Base-by-base conservation (phyloP, 345 rosid genomes). In the Hibiscus syriacus region DNA sequence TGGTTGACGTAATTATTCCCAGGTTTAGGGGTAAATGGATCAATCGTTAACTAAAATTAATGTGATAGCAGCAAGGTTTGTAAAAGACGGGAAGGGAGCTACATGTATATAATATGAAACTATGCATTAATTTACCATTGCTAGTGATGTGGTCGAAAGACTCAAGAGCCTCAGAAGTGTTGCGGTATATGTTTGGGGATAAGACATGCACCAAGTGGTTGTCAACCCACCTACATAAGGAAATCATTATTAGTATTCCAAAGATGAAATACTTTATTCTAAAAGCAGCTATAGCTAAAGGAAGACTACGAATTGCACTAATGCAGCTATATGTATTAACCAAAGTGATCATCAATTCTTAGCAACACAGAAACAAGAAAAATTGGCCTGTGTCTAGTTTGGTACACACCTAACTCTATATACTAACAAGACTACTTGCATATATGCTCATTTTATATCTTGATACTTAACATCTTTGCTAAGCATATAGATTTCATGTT, bases 151-250 rank as follows among this genome's bases (percentile, higher is more conserved):
- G 84, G 76, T 81, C 81, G 32, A 86, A 88, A 19, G 95, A 88
- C 66, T 84, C 89, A 14, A 88, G 85, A 29, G 89, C 91, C 73
- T 88, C 89, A 69, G 89, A 69, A 63, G 83, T 60, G 48, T 70
- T 77, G 66, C 91, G 84, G 57, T 84, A 88, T 49, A 86, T 88
- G 76, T 88, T 86, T 58, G 91, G 95, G 7, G 89, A 84, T 54
- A 88, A 75, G 71, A 88, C 84, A 79, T 86, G 91, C 53, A 86
- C 91, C 73, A 88, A 73, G 77, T 86, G 91, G 70, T 76, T 73
- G 73, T 88, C 88, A 2, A 86, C 95, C 95, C 89, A 88, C 84
- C 95, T 84, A 60, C 78, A 78, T 27, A 12, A 53, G 1, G 20
- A 17, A 20, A 58, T 26, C 34, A 69, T 25, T 5, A 80, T 66